Percentiles rank a stretch among this genome's conserved stretches.
Evolutionary conservation across 257 asterid genomes (phyloP).

Genomic region (Solanum acaule): DNA sequence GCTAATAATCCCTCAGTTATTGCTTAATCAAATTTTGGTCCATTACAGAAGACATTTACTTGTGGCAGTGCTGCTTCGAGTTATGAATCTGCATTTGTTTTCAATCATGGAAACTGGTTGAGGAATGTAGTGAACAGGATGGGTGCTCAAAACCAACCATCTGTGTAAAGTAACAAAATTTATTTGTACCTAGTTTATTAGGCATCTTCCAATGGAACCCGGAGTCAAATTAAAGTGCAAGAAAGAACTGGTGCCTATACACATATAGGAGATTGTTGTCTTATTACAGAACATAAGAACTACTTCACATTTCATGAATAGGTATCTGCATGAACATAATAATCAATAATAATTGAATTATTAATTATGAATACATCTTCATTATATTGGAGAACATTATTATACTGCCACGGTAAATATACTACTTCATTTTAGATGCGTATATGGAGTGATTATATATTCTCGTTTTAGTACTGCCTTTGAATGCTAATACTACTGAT

Average conservation of each 20-base stretch:
- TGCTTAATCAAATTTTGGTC: neutral
- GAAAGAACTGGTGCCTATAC: neutral
- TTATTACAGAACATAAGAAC: neutral
- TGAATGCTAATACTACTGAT: neutral
- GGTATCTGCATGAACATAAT: neutral
- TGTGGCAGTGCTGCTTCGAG: neutral
- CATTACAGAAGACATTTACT: neutral
- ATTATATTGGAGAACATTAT: neutral
- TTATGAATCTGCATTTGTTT: neutral
- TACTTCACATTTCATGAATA: neutral
- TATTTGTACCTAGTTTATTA: neutral
- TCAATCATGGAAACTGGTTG: neutral
- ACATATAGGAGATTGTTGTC: neutral
- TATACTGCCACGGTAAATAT: neutral
- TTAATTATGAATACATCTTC: neutral
- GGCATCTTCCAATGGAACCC: neutral
- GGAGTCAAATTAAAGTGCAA: neutral
- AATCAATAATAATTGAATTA: neutral
- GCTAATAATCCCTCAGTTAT: neutral
- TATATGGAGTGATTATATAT: neutral
- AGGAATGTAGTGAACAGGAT: neutral
- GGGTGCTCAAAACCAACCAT: neutral
- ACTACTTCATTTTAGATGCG: neutral
- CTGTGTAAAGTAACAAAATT: neutral
- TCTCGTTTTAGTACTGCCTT: neutral